These are phyloP conservation scores for Copromyces sp. DNA, from an alignment of 495 filamentous ascomycete genomes.

Conservation along the genomic window DNA sequence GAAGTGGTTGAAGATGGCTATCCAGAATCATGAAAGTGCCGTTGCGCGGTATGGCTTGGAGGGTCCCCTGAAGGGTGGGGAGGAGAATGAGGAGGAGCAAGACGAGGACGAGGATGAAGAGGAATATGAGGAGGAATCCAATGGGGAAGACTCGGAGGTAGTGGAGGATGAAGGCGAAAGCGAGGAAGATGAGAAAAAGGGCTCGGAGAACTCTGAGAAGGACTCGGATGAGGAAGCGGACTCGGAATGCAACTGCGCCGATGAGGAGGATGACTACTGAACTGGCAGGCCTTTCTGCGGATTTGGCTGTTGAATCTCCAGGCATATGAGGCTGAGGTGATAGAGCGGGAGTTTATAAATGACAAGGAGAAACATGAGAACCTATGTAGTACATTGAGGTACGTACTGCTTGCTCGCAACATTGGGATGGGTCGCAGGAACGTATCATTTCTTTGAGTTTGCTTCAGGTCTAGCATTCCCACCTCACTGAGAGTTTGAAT, in stretches of 20 bases:
- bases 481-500: neutral
- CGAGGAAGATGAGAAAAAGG: neutral
- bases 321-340: no score
- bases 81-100: neutral
- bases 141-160: no score
- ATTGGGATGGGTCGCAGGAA: neutral
- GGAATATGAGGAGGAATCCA: neutral
- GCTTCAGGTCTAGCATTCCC: neutral
- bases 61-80: no score
- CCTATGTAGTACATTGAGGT: neutral
- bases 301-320: no score
- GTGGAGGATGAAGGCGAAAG: neutral
- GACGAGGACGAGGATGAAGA: neutral
- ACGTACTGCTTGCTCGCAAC: neutral
- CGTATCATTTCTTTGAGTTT: neutral
- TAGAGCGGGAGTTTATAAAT: no score
- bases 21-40: no score
- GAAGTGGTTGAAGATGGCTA: neutral
- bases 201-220: neutral
- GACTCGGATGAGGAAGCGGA: neutral
- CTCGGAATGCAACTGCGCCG: neutral
- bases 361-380: neutral
- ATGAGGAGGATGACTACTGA: neutral
- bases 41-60: no score
- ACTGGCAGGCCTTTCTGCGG: neutral